Evolutionary conservation across 139 green algal species (phyloP).

Genomic region (Trebouxia sp.): DNA sequence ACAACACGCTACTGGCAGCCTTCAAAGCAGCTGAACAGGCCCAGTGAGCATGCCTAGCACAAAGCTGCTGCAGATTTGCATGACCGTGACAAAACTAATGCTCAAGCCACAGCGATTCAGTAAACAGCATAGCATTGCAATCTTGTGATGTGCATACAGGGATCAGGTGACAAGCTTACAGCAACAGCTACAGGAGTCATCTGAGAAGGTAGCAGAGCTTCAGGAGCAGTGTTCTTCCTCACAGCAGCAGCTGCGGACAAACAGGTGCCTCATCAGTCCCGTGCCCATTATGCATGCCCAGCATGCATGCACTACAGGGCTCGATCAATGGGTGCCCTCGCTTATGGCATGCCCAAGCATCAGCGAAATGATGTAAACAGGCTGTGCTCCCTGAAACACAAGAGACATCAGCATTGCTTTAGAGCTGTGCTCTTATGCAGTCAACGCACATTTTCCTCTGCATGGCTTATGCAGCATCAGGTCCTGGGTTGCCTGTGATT

Average conservation of each 20-base stretch:
- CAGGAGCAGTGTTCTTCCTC: background rate
- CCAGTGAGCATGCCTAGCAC: background rate
- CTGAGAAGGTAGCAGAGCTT: background rate
- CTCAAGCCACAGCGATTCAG: background rate
- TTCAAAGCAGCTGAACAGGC: background rate
- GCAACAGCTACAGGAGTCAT: background rate
- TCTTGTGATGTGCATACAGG: background rate
- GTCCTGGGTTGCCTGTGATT: too few species aligned
- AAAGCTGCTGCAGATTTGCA: background rate
- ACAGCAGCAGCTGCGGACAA: slow-evolving; percentile 11
- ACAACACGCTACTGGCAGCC: background rate
- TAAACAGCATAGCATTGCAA: background rate
- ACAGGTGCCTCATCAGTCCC: background rate
- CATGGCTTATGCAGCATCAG: too few species aligned
- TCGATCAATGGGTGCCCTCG: too few species aligned
- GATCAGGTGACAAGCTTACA: background rate
- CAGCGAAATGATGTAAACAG: too few species aligned
- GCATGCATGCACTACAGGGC: too few species aligned
- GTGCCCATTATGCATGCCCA: background rate
- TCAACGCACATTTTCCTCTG: too few species aligned
- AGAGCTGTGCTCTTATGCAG: too few species aligned
- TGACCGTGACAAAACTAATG: background rate
- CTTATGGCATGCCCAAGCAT: too few species aligned
- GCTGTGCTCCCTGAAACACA: too few species aligned
- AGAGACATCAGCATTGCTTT: too few species aligned